Conservation (phyloP, 805 yeast genomes). For the Candida oleophila region DNA sequence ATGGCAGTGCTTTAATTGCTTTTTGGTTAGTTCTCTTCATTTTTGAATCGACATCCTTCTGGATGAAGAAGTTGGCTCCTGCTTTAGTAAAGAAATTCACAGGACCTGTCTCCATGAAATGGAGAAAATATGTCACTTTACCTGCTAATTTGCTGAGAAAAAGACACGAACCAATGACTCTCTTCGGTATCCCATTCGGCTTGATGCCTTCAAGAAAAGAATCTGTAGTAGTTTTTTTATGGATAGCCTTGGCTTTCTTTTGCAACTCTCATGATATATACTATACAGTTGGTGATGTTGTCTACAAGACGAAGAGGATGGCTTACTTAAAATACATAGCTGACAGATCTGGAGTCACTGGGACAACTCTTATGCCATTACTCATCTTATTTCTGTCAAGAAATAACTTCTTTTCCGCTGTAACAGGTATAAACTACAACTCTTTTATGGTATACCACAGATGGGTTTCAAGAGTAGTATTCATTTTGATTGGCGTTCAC, state of each 20-base stretch:
- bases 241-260: background rate
- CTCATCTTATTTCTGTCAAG: conserved; percentile 59
- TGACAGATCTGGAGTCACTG: conserved; percentile 53
- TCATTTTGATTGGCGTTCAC: conserved; percentile 30
- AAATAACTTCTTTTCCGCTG: conserved; percentile 58
- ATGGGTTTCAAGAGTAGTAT: conserved; percentile 39
- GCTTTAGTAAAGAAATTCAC: conserved; percentile 16
- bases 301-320: conserved; percentile 14
- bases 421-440: conserved; percentile 55
- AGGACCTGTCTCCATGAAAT: conserved; percentile 25
- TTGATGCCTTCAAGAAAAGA: conserved; percentile 39
- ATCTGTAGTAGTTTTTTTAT: conserved; percentile 20
- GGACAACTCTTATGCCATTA: conserved; percentile 48
- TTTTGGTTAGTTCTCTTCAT: conserved; percentile 32
- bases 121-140: conserved; percentile 15
- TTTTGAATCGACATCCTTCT: conserved; percentile 22
- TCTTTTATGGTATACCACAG: conserved; percentile 45
- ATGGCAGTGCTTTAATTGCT: conserved; percentile 33
- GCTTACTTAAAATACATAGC: conserved; percentile 43
- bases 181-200: conserved; percentile 16
- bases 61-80: conserved; percentile 25
- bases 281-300: conserved; percentile 23
- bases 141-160: conserved; percentile 22
- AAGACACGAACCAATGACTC: conserved; percentile 19
- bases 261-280: conserved; percentile 16